Conservation (phyloP, 1,284 basidiomycete genomes). For the Neonothopanus nambi region DNA sequence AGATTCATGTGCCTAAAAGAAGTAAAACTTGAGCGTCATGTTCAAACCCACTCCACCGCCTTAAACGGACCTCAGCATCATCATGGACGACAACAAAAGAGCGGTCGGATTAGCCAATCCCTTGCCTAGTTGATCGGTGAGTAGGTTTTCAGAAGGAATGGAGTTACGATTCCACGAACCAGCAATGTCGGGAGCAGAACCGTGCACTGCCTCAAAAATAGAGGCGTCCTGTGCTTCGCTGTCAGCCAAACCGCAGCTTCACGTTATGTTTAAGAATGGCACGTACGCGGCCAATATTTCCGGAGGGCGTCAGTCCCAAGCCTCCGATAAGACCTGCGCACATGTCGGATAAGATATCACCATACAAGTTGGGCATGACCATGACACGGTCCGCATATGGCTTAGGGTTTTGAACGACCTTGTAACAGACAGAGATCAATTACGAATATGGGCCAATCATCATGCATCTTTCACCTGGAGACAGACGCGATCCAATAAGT, state of each 20-base stretch:
- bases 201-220: constrained; percentile 99
- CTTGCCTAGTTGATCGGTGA: constrained; percentile 57
- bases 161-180: constrained; percentile 40
- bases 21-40: constrained; percentile 20
- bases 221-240: constrained; percentile 74
- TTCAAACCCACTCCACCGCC: neutral
- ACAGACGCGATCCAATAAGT: constrained; percentile 96
- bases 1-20: constrained; percentile 88
- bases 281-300: constrained; percentile 92
- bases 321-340: constrained; percentile 99
- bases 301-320: constrained; percentile 95
- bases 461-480: constrained; percentile 67
- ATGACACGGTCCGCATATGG: constrained; percentile 98
- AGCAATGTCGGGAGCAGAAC: constrained; percentile 89
- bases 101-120: constrained; percentile 99
- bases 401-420: constrained; percentile 90
- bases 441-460: neutral
- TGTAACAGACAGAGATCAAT: constrained; percentile 8
- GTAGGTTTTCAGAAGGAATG: constrained; percentile 27
- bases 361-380: constrained; percentile 99
- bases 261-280: neutral
- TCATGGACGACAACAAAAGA: constrained; percentile 89
- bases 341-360: constrained; percentile 98
- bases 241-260: constrained; percentile 3
- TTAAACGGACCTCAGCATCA: constrained; percentile 86